Conservation (phyloP, 2,329 filamentous ascomycete species). For the Cephalotrichum gorgonifer region DNA sequence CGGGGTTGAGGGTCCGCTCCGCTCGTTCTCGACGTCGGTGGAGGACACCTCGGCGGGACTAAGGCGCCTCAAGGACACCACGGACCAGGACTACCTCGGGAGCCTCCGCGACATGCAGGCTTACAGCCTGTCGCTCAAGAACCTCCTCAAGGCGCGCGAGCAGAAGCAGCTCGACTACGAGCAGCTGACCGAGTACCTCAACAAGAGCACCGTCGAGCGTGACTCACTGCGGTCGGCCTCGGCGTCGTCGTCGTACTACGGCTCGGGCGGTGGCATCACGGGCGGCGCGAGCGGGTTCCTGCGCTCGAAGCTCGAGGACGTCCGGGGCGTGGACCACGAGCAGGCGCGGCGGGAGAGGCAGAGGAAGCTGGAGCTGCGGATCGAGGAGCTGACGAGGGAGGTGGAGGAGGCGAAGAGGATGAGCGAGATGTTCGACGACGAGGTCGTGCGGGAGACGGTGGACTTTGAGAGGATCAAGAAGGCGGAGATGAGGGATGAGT, state of each 20-base stretch:
- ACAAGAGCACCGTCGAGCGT: conserved; percentile 78
- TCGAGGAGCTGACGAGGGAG: conserved; percentile 82
- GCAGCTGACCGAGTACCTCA: conserved; percentile 88
- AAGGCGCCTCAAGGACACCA: conserved; percentile 75
- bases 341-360: conserved; percentile 77
- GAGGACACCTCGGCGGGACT: conserved; percentile 74
- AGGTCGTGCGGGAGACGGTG: conserved; percentile 82
- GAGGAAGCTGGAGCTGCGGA: conserved; percentile 82
- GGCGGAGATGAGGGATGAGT: conserved; percentile 78
- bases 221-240: conserved; percentile 64
- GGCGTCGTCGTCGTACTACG: conserved; percentile 17
- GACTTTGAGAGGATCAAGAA: conserved; percentile 98
- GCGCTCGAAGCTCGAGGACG: conserved; percentile 89
- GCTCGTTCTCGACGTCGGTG: conserved; percentile 76
- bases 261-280: conserved; percentile 43
- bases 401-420: conserved; percentile 81
- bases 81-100: conserved; percentile 91
- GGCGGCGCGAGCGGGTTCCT: conserved; percentile 73
- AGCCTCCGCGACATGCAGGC: conserved; percentile 91
- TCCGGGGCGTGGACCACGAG: conserved; percentile 93
- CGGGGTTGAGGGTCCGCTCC: conserved; percentile 70
- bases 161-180: conserved; percentile 98
- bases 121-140: conserved; percentile 79
- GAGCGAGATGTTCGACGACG: conserved; percentile 89
- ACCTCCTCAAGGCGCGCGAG: conserved; percentile 83